phyloP scores from a whole-genome alignment of 2,329 filamentous ascomycete species.

The Fusarium subtropicale region DNA sequence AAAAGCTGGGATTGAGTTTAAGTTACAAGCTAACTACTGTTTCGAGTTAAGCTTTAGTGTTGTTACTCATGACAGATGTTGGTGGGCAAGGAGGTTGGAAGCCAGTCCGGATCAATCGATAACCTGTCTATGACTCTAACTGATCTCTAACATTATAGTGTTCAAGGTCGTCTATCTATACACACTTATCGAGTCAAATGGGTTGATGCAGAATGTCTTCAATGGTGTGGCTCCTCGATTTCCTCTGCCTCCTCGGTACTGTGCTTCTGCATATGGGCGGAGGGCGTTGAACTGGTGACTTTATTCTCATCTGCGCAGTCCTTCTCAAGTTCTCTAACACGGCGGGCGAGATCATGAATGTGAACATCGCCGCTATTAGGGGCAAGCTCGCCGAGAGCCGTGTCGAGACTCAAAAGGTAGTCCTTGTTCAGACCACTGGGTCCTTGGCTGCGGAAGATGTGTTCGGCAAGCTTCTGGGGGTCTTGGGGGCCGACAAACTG shows the following conservation, averaged over 20 bases:
- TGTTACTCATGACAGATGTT: background rate
- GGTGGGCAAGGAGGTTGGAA: background rate
- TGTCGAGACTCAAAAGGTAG: slow-evolving; percentile 85
- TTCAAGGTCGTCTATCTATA: slow-evolving; percentile 3
- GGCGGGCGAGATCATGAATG: slow-evolving; percentile 81
- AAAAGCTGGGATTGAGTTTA: background rate
- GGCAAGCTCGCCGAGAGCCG: slow-evolving; percentile 77
- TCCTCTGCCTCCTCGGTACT: slow-evolving; percentile 49
- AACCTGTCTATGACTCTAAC: slow-evolving; percentile 12
- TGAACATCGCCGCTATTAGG: slow-evolving; percentile 84
- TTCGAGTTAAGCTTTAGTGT: background rate
- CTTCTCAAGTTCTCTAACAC: slow-evolving; percentile 71
- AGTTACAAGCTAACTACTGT: background rate
- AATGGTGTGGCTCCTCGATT: slow-evolving; percentile 42
- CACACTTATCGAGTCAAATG: slow-evolving; percentile 3
- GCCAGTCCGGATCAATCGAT: background rate
- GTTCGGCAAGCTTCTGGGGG: slow-evolving; percentile 78
- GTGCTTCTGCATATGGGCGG: slow-evolving; percentile 38
- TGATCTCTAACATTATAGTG: background rate
- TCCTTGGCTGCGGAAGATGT: slow-evolving; percentile 81
- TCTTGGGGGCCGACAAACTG: slow-evolving; percentile 91
- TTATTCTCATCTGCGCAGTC: slow-evolving; percentile 23
- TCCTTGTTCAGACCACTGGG: slow-evolving; percentile 92
- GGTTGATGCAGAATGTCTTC: background rate
- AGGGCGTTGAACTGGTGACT: slow-evolving; percentile 16